phyloP scores from a whole-genome alignment of 1,139 yeast genomes.

The Debaryomyces udenii region DNA sequence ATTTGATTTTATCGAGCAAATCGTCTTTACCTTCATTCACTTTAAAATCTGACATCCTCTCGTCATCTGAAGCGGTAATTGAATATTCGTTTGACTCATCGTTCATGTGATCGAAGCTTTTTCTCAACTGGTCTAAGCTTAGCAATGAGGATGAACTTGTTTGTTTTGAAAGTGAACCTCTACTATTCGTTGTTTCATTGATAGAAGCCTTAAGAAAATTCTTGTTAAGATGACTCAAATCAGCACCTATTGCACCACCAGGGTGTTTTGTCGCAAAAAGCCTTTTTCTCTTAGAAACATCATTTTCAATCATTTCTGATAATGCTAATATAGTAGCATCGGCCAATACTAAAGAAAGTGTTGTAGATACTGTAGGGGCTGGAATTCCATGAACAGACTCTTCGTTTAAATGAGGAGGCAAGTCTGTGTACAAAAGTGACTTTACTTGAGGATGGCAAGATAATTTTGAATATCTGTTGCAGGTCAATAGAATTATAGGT shows the following conservation, averaged over 20 bases:
- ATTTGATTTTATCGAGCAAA: conserved; percentile 10
- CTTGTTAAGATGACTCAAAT: conserved; percentile 41
- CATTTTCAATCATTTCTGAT: conserved; percentile 65
- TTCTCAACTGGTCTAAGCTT: conserved; percentile 31
- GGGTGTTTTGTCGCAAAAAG: conserved; percentile 78
- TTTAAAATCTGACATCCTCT: conserved; percentile 14
- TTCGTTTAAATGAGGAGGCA: conserved; percentile 63
- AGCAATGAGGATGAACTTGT: conserved; percentile 33
- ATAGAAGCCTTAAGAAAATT: conserved; percentile 17
- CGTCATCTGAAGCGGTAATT: conserved; percentile 28
- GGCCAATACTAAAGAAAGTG: conserved; percentile 72
- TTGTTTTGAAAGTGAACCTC: conserved; percentile 13
- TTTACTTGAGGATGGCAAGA: conserved; percentile 47
- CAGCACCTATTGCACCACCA: conserved; percentile 85
- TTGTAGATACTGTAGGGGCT: conserved; percentile 87
- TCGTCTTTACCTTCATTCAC: conserved; percentile 4
- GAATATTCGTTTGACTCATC: conserved; percentile 18
- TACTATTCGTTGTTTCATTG: conserved; percentile 9
- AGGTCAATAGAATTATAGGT: conserved; percentile 66
- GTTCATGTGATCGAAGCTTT: conserved; percentile 15
- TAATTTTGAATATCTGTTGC: conserved; percentile 53
- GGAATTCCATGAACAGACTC: conserved; percentile 74
- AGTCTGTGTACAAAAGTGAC: conserved; percentile 62
- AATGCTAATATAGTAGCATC: conserved; percentile 79
- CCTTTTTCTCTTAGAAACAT: conserved; percentile 53